A percentile compares a stretch with the other conserved stretches of the same genome.
phyloP scores from a whole-genome alignment of 352 stramenopile genomes.

The Halophytophthora batemanensis region DNA sequence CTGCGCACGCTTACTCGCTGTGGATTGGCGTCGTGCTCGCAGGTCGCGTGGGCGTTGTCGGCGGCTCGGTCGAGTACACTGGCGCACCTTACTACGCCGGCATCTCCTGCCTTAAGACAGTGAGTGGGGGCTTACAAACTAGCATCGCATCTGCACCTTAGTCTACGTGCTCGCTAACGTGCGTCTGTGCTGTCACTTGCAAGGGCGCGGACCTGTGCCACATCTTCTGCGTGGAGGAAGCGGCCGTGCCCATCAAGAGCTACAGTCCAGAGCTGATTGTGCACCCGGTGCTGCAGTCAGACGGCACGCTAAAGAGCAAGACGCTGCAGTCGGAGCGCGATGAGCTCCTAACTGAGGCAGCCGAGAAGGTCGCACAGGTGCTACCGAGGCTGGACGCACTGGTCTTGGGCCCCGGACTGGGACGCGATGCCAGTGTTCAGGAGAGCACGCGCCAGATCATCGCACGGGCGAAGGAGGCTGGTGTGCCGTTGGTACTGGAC shows the following conservation, averaged over 20 bases:
- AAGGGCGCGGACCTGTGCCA: conserved; percentile 95
- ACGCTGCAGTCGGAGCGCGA: conserved; percentile 21
- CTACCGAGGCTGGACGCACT: conserved; percentile 69
- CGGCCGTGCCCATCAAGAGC: conserved; percentile 95
- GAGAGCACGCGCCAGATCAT: conserved; percentile 75
- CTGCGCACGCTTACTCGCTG: neutral
- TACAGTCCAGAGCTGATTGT: conserved; percentile 98
- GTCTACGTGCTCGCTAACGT: neutral
- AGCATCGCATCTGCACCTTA: neutral
- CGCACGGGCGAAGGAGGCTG: conserved; percentile 42
- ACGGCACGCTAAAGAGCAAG: conserved; percentile 19
- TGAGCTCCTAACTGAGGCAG: conserved; percentile 22
- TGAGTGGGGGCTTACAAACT: conserved; percentile 4
- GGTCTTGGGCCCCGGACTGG: conserved; percentile 93
- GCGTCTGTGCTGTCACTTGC: neutral
- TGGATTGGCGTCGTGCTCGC: neutral
- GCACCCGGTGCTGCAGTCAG: conserved; percentile 71
- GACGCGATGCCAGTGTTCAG: conserved; percentile 87
- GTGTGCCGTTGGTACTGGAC: conserved; percentile 93
- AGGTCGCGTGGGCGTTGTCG: conserved; percentile 92
- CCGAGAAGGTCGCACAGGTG: conserved; percentile 51
- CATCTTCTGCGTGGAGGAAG: conserved; percentile 94
- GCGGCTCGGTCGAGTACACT: conserved; percentile 96
- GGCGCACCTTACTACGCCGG: conserved; percentile 97
- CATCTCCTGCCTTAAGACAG: conserved; percentile 90